Evolutionary conservation across 2,329 filamentous ascomycete species (phyloP).

Genomic region (Uncinocarpus reesii): DNA sequence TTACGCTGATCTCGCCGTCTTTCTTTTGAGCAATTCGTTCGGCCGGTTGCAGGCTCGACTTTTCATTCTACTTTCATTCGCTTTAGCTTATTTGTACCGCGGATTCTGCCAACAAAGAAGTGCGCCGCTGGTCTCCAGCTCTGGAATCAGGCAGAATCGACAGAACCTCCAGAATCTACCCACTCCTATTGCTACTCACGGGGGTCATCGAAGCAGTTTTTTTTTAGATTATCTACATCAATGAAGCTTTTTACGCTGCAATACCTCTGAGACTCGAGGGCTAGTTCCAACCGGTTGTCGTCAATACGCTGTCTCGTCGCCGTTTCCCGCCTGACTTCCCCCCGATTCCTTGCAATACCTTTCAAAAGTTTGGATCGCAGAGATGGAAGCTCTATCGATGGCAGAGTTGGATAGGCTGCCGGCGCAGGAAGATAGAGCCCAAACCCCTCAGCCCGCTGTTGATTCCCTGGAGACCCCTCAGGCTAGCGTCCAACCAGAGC

Average conservation of each 20-base stretch:
- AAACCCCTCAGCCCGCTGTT: conserved; percentile 15
- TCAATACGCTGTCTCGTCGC: background rate
- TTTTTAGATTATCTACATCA: background rate
- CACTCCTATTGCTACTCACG: too few relatives aligned
- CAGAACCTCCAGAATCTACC: background rate
- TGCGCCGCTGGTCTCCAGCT: background rate
- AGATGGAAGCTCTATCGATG: conserved; percentile 16
- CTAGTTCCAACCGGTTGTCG: background rate
- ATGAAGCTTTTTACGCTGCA: conserved; percentile 3
- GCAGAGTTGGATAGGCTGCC: conserved; percentile 13
- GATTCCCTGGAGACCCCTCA: conserved; percentile 15
- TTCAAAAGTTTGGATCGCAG: background rate
- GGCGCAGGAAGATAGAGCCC: conserved; percentile 12
- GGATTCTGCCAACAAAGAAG: background rate
- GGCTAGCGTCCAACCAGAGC: conserved; percentile 20
- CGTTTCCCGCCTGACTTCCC: conserved; percentile 3
- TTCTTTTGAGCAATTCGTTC: conserved; percentile 3
- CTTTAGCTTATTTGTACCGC: background rate
- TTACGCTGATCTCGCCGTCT: background rate
- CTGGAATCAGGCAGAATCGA: background rate
- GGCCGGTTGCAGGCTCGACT: background rate
- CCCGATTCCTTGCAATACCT: background rate
- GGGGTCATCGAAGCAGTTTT: background rate
- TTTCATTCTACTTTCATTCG: background rate
- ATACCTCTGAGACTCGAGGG: conserved; percentile 8